Base-by-base conservation (phyloP, 2,329 filamentous ascomycete genomes). In the Aspergillus sp. region DNA sequence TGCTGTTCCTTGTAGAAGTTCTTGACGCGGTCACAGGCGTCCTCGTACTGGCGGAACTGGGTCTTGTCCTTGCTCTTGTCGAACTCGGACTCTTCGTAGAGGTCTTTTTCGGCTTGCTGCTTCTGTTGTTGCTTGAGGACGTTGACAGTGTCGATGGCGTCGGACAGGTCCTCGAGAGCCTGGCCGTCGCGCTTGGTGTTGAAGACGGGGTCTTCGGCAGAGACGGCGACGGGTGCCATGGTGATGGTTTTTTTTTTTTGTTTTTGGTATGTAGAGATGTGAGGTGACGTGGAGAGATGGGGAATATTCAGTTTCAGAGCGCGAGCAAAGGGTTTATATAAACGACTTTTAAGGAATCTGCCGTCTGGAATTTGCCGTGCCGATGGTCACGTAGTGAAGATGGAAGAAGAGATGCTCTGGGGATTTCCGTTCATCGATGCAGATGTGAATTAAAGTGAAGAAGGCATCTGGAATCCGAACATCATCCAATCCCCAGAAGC, bases 11-110 rank as follows among this genome's bases (percentile, higher is more conserved):
- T 80, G 81, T 95, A 96, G 75, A 95, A 95, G 76, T 81, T 82
- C 79, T 91, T 91, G 70, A 95, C 90, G 47, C 89, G 83, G 73
- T 90, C 87, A 74, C 87, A 90, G 40, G 90, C 89, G 14, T 86
- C 85, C 63, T 90, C 85, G 74, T 93, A 96, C 68, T 94, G 86
- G 32, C 91, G 82, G 76, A 93, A 93, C 59, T 86, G 79, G 19
- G 83, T 81, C 78, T 92, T 92, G 79, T 93, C 87, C 71, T 93
- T 93, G 44, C 82, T 76, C 44, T 81, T 73, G 69, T 91, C 88
- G 68, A 91, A 90, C 59, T 86, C 76, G 53, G 87, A 87, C 54
- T 76, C 67, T 42, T 80, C 77, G 65, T 81, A 81, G 4, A 73
- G 58, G 16, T 53, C 63, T 32, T 65, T 70, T 40, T 72, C 65